These are phyloP conservation scores for Magnaporthiopsis incrustans DNA, from an alignment of 2,329 filamentous ascomycete genomes.

Conservation along the genomic window DNA sequence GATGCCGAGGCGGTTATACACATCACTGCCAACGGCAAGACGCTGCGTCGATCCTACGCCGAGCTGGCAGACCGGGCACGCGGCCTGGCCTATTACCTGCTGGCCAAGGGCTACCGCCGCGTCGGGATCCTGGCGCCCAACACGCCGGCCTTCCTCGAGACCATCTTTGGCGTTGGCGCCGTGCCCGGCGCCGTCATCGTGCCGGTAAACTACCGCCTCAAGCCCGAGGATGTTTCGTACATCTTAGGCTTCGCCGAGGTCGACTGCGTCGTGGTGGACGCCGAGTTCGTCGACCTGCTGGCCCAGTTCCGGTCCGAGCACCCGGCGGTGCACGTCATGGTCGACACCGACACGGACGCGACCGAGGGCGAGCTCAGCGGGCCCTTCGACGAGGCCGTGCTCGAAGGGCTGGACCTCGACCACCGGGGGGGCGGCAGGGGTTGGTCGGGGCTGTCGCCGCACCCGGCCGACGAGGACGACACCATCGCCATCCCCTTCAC, in stretches of 20 bases:
- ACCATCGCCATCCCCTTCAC: conserved; percentile 88
- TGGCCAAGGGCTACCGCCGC: conserved; percentile 62
- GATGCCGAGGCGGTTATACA: conserved; percentile 80
- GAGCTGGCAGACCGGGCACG: conserved; percentile 79
- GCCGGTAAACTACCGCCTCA: conserved; percentile 55
- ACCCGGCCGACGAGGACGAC: conserved; percentile 62
- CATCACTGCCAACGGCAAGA: conserved; percentile 66
- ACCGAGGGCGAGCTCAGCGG: conserved; percentile 66
- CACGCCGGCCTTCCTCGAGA: conserved; percentile 88
- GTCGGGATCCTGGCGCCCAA: conserved; percentile 87
- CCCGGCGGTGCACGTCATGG: conserved; percentile 59
- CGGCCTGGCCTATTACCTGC: conserved; percentile 81
- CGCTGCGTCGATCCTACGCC: conserved; percentile 68
- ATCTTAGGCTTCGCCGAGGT: conserved; percentile 84
- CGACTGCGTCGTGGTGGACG: conserved; percentile 79
- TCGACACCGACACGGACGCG: conserved; percentile 76
- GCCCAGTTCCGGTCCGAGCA: conserved; percentile 54
- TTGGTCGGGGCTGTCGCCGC: conserved; percentile 61
- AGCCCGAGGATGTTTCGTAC: conserved; percentile 79
- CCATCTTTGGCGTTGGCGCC: conserved; percentile 78
- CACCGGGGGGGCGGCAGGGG: conserved; percentile 54
- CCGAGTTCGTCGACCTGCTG: conserved; percentile 67
- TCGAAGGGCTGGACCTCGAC: conserved; percentile 73
- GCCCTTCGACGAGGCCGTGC: conserved; percentile 74
- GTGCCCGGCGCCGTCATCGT: conserved; percentile 68